A percentile compares a stretch with the other conserved stretches of the same genome.
These are phyloP conservation scores for Phoma sp. DNA, from an alignment of 2,329 filamentous ascomycete genomes.

Conservation along the genomic window DNA sequence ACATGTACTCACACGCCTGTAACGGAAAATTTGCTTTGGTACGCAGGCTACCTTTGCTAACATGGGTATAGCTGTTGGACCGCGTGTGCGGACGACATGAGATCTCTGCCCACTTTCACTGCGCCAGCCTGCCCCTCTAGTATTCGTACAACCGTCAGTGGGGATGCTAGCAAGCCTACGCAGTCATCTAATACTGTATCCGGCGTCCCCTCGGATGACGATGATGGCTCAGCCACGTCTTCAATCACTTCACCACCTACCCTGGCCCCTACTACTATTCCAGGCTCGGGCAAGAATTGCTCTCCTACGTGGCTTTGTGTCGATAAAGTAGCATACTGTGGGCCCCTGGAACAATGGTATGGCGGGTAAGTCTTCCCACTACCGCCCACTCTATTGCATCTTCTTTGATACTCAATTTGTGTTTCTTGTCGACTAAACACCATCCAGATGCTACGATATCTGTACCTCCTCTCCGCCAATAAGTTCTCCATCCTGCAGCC, in stretches of 20 bases:
- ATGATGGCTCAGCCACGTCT: not conserved
- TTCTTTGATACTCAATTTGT: too few species aligned
- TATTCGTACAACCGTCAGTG: not conserved
- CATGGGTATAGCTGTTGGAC: slow-evolving; percentile 9
- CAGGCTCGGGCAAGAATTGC: slow-evolving; percentile 1
- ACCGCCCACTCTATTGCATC: not conserved
- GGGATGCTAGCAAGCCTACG: not conserved
- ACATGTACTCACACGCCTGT: too few species aligned
- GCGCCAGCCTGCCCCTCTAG: slow-evolving; percentile 1
- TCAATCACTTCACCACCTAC: not conserved
- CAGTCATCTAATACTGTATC: not conserved
- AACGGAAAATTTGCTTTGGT: too few species aligned
- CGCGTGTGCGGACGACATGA: slow-evolving; percentile 14
- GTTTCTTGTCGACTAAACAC: not conserved
- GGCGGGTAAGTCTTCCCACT: slow-evolving; percentile 12
- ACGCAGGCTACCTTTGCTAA: not conserved
- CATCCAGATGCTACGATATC: slow-evolving; percentile 22
- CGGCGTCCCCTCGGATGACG: not conserved
- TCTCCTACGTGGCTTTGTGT: slow-evolving; percentile 15
- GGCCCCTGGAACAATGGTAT: slow-evolving; percentile 2
- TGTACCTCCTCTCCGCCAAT: slow-evolving; percentile 12
- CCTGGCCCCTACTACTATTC: not conserved
- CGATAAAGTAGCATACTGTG: slow-evolving; percentile 16
- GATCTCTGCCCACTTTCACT: slow-evolving; percentile 13
- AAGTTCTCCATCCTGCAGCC: slow-evolving; percentile 13